Percentiles rank a stretch among this genome's conserved stretches.
Evolutionary conservation across 1,139 yeast species (phyloP).

Genomic region (Meyerozyma athensensis): DNA sequence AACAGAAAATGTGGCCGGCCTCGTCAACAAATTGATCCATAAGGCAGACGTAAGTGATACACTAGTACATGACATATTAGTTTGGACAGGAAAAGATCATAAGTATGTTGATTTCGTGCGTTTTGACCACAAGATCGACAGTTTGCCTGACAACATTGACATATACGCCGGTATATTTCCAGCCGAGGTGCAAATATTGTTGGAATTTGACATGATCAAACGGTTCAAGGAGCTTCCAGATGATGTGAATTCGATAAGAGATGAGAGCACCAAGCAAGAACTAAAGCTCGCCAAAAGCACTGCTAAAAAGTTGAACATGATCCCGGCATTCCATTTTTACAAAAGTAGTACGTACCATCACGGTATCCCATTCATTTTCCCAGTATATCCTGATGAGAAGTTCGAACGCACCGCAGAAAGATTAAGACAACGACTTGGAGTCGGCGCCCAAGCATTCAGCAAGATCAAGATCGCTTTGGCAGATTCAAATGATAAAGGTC

Average conservation of each 20-base stretch:
- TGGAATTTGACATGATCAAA: constrained; percentile 34
- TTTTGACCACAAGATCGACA: constrained; percentile 34
- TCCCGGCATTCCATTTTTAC: constrained; percentile 65
- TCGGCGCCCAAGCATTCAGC: constrained; percentile 74
- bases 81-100: constrained; percentile 51
- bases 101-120: constrained; percentile 34
- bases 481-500: constrained; percentile 37
- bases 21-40: constrained; percentile 51
- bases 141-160: constrained; percentile 31
- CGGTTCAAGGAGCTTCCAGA: constrained; percentile 20
- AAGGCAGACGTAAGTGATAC: constrained; percentile 51
- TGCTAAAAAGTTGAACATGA: constrained; percentile 38
- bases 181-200: constrained; percentile 37
- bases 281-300: constrained; percentile 23
- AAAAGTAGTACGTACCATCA: constrained; percentile 68
- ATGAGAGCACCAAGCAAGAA: constrained; percentile 24
- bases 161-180: constrained; percentile 44
- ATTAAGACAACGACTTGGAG: constrained; percentile 62
- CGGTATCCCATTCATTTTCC: constrained; percentile 84
- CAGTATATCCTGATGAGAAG: constrained; percentile 59
- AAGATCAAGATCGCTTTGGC: constrained; percentile 65
- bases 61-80: constrained; percentile 47
- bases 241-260: constrained; percentile 20
- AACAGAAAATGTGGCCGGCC: constrained; percentile 52
- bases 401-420: constrained; percentile 64